A percentile compares a stretch with the other conserved stretches of the same genome.
Conservation (phyloP, 331 rosid species). For the Quercus phellos region DNA sequence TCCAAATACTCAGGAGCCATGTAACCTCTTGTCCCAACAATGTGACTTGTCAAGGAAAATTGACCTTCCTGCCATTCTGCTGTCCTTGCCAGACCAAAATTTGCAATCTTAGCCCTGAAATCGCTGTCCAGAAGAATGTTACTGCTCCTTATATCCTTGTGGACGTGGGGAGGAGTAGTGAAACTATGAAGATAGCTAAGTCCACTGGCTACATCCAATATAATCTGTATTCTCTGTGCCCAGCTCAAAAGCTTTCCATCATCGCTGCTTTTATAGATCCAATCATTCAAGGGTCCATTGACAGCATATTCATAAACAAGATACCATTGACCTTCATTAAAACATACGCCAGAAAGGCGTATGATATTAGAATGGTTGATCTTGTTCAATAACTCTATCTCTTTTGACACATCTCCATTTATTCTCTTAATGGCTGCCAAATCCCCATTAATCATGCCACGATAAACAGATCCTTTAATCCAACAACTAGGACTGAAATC, state of each 20-base stretch:
- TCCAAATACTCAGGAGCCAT: constrained; percentile 92
- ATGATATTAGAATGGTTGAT: constrained; percentile 68
- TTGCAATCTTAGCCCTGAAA: constrained; percentile 60
- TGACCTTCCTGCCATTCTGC: constrained; percentile 43
- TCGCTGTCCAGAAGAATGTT: constrained; percentile 62
- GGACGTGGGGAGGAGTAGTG: constrained; percentile 65
- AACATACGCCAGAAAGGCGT: constrained; percentile 75
- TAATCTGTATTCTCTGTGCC: constrained; percentile 61
- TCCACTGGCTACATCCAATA: constrained; percentile 74
- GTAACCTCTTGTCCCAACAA: constrained; percentile 85
- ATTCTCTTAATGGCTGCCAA: constrained; percentile 60
- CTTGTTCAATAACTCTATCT: constrained; percentile 58
- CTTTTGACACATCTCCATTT: constrained; percentile 68
- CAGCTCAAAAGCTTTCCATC: constrained; percentile 51
- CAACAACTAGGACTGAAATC: constrained; percentile 45
- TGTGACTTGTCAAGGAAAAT: constrained; percentile 62
- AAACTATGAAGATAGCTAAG: constrained; percentile 77
- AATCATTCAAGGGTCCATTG: constrained; percentile 67
- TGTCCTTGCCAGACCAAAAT: constrained; percentile 60
- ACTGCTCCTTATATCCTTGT: constrained; percentile 66
- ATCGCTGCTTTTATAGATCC: constrained; percentile 40
- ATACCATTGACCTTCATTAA: constrained; percentile 69
- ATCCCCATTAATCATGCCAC: constrained; percentile 58
- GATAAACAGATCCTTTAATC: constrained; percentile 60
- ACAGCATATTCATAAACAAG: constrained; percentile 78